Evolutionary conservation across 2,329 filamentous ascomycete genomes (phyloP).

Genomic region (Periconia digitata): DNA sequence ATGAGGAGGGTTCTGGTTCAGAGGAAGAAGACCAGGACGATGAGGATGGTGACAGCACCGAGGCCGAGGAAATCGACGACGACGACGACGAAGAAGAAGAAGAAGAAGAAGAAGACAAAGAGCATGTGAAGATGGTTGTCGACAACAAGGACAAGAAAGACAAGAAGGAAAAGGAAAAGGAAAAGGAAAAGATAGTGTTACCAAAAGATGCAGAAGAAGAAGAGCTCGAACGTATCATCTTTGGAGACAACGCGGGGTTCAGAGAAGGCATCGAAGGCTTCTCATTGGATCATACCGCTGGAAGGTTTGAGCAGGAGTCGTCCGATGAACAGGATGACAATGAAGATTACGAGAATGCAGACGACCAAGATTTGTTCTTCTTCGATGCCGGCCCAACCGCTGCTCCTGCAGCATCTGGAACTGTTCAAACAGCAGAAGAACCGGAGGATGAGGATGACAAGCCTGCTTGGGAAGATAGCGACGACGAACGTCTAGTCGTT

Average conservation of each 20-base stretch:
- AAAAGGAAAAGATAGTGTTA: constrained; percentile 25
- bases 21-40: constrained; percentile 1
- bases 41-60: not conserved
- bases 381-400: constrained; percentile 66
- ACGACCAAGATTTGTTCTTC: constrained; percentile 84
- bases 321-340: constrained; percentile 52
- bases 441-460: constrained; percentile 45
- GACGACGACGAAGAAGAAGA: not conserved
- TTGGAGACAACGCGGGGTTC: constrained; percentile 86
- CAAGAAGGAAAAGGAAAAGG: constrained; percentile 17
- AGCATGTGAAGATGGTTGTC: constrained; percentile 2
- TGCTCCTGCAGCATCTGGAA: constrained; percentile 43
- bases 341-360: constrained; percentile 61
- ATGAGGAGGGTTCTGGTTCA: constrained; percentile 29
- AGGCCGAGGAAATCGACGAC: constrained; percentile 3
- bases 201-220: constrained; percentile 82
- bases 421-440: constrained; percentile 44
- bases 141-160: constrained; percentile 23
- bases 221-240: constrained; percentile 83
- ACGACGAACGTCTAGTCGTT: constrained; percentile 84
- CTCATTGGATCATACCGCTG: constrained; percentile 46
- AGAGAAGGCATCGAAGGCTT: constrained; percentile 69
- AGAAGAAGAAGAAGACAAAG: constrained; percentile 4
- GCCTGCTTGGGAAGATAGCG: constrained; percentile 89
- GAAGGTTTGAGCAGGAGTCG: constrained; percentile 28